A percentile compares a stretch with the other conserved stretches of the same genome.
Evolutionary conservation across 2,329 filamentous ascomycete genomes (phyloP).

Genomic region (Ophiostoma himal-ulmi): DNA sequence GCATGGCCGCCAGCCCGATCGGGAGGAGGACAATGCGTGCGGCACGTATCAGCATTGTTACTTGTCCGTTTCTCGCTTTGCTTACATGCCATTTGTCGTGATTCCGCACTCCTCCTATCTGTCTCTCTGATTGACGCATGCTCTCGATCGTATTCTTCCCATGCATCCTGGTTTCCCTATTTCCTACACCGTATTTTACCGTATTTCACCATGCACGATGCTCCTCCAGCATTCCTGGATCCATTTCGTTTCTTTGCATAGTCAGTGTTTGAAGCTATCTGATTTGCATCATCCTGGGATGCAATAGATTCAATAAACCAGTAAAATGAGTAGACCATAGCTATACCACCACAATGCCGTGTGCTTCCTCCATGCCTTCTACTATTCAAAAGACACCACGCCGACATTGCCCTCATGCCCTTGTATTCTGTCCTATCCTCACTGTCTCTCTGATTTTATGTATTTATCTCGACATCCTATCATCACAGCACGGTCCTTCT

Average conservation of each 20-base stretch:
- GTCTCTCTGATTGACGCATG: not conserved
- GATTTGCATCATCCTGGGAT: not conserved
- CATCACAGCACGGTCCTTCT: not conserved
- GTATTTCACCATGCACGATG: too few species aligned
- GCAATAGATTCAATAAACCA: too few species aligned
- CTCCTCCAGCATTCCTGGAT: not conserved
- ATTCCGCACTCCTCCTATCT: not conserved
- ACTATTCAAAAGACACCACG: not conserved
- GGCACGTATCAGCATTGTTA: not conserved
- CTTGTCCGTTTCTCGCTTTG: too few species aligned
- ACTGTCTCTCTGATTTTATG: not conserved
- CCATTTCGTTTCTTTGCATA: not conserved
- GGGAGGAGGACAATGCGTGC: slow-evolving; percentile 1
- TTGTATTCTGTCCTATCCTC: not conserved
- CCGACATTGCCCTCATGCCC: not conserved
- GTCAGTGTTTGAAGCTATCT: not conserved
- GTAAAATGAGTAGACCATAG: too few species aligned
- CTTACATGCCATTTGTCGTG: not conserved
- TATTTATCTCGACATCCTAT: not conserved
- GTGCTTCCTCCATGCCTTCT: not conserved
- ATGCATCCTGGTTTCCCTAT: too few species aligned
- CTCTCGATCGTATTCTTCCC: not conserved
- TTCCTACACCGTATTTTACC: too few species aligned
- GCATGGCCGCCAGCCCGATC: not conserved
- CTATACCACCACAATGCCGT: not conserved